These are phyloP conservation scores for Naganishia vaughanmartiniae DNA, from an alignment of 768 basidiomycete genomes.

Conservation along the genomic window DNA sequence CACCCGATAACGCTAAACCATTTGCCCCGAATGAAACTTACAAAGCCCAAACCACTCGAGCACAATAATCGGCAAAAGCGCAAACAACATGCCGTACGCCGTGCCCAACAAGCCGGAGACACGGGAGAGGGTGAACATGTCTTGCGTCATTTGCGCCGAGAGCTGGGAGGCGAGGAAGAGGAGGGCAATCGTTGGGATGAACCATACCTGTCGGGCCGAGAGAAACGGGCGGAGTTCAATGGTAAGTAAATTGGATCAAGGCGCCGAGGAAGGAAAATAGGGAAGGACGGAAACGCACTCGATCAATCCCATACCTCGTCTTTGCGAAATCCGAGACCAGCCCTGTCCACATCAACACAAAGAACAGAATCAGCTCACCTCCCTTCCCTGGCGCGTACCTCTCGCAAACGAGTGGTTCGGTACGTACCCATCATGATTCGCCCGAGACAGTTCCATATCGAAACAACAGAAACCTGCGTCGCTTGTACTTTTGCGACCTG, in stretches of 20 bases:
- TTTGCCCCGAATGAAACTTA: too few species aligned
- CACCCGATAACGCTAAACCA: too few species aligned
- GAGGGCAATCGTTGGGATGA: conserved; percentile 60
- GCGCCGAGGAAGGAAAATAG: not conserved
- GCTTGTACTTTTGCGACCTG: conserved; percentile 74
- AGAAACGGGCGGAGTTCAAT: not conserved
- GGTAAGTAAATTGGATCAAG: not conserved
- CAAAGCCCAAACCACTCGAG: conserved; percentile 83
- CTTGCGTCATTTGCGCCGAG: conserved; percentile 59
- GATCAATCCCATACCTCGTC: conserved; percentile 37
- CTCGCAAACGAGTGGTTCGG: not conserved
- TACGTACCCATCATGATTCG: conserved; percentile 64
- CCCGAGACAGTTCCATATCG: conserved; percentile 75
- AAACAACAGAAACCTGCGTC: conserved; percentile 76
- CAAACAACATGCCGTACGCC: conserved; percentile 72
- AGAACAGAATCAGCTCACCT: not conserved
- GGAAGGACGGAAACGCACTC: conserved; percentile 34
- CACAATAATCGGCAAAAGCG: conserved; percentile 69
- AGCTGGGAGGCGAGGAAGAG: conserved; percentile 73
- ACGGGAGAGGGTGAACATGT: conserved; percentile 67
- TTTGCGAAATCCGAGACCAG: conserved; percentile 48
- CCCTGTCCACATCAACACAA: conserved; percentile 14
- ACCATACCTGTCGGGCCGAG: conserved; percentile 41
- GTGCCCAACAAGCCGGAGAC: conserved; percentile 61
- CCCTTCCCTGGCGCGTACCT: conserved; percentile 14